Evolutionary conservation across 2,329 filamentous ascomycete species (phyloP).

Genomic region (Volutella citrinella): DNA sequence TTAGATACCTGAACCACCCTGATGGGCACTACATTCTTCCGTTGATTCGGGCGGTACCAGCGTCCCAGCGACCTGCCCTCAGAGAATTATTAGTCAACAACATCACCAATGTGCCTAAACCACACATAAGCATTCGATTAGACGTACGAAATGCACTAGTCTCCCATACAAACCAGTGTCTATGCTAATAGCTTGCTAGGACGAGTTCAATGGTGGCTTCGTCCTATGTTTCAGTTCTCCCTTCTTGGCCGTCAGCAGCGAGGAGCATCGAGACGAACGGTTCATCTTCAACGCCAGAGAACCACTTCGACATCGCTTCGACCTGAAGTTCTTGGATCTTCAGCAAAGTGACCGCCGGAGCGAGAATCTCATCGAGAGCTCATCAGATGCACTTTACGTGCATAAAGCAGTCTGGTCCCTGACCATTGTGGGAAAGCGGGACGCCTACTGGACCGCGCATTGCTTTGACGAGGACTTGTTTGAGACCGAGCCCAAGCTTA

Average conservation of each 20-base stretch:
- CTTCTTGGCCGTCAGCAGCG: slow-evolving; percentile 5
- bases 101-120: slow-evolving; percentile 3
- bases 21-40: slow-evolving; percentile 2
- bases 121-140: slow-evolving; percentile 2
- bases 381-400: not conserved
- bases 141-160: slow-evolving; percentile 3
- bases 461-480: slow-evolving; percentile 3
- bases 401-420: slow-evolving; percentile 5
- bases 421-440: slow-evolving; percentile 7
- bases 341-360: no score
- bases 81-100: slow-evolving; percentile 10
- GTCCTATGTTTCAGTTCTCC: slow-evolving; percentile 10
- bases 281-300: not conserved
- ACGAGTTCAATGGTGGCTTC: slow-evolving; percentile 7
- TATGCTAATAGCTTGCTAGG: not conserved
- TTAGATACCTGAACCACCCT: slow-evolving; percentile 15
- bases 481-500: not conserved
- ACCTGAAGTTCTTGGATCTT: slow-evolving; percentile 6
- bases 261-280: slow-evolving; percentile 1
- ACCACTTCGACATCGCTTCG: slow-evolving; percentile 1
- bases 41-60: slow-evolving; percentile 6
- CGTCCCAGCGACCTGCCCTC: slow-evolving; percentile 1
- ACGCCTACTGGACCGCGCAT: slow-evolving; percentile 5
- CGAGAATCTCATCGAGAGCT: no score
- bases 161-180: not conserved